Conservation (phyloP, 306 rosid genomes). For the Prunus davidiana region DNA sequence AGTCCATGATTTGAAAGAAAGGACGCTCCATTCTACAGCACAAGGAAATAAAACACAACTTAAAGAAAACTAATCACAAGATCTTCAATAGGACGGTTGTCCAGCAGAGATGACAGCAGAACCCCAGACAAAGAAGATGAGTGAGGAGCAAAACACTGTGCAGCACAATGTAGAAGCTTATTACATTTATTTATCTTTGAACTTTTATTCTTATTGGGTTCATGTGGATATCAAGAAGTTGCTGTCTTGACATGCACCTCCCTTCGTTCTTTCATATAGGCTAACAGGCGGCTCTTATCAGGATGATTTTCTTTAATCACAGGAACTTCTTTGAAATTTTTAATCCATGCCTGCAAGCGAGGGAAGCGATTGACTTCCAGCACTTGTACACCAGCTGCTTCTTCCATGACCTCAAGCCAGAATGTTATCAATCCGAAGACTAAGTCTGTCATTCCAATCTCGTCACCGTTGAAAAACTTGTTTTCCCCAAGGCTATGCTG, state of each 20-base stretch:
- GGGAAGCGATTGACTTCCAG: neutral
- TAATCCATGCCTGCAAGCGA: slow-evolving; percentile 10
- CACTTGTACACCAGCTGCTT: slow-evolving; percentile 18
- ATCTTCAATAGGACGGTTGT: too few species aligned
- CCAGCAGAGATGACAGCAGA: too few species aligned
- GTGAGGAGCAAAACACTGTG: too few species aligned
- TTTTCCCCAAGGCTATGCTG: slow-evolving; percentile 3
- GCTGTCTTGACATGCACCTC: neutral
- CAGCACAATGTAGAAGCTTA: neutral
- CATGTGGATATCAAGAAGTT: neutral
- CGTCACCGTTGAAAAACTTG: neutral
- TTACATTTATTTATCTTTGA: neutral
- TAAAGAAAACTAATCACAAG: too few species aligned
- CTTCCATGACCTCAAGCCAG: slow-evolving; percentile 6
- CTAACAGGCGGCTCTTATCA: neutral
- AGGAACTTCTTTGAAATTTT: slow-evolving; percentile 3
- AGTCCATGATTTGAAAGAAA: slow-evolving; percentile 5
- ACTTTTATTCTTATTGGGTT: neutral
- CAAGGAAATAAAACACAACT: too few species aligned
- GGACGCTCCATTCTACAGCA: neutral
- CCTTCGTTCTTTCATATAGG: slow-evolving; percentile 5
- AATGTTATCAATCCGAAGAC: neutral
- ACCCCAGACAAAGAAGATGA: too few species aligned
- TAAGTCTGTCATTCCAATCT: slow-evolving; percentile 12
- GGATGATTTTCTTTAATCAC: slow-evolving; percentile 11